A percentile compares a stretch with the other conserved stretches of the same genome.
Conservation (phyloP, 257 asterid species). For the Solanum verrucosum region DNA sequence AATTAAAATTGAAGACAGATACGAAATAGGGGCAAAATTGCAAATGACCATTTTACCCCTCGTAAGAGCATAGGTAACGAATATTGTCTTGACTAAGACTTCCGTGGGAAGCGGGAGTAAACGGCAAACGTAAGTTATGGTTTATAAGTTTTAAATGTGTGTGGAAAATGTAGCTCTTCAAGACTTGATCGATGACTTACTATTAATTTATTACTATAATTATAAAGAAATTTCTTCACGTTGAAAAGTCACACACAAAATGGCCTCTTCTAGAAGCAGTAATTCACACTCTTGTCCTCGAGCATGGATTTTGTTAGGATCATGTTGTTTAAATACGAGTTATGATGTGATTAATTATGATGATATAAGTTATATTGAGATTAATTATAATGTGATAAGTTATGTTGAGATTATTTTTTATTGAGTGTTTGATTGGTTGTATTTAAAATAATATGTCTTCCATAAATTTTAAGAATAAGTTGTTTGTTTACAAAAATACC, state of each 20-base stretch:
- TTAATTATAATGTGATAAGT: too few species aligned
- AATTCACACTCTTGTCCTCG: not conserved
- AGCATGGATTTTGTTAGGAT: not conserved
- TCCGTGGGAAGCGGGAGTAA: not conserved
- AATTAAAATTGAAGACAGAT: too few species aligned
- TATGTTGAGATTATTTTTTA: too few species aligned
- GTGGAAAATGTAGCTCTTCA: not conserved
- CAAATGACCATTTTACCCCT: not conserved
- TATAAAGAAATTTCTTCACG: not conserved
- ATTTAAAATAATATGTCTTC: too few species aligned
- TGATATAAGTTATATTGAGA: too few species aligned
- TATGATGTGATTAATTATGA: too few species aligned
- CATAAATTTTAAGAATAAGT: too few species aligned
- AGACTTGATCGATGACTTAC: not conserved
- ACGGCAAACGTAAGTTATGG: not conserved
- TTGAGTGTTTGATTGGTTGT: too few species aligned
- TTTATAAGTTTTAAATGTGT: not conserved
- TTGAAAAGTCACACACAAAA: not conserved
- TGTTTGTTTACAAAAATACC: too few species aligned
- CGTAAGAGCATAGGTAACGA: not conserved
- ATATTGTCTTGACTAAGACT: not conserved
- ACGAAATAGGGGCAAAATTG: not conserved
- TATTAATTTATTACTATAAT: too few species aligned
- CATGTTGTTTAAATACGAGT: not conserved
- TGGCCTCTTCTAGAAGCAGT: not conserved